These are phyloP conservation scores for Tetrapyrgos nigripes DNA, from an alignment of 1,284 basidiomycete species.

Conservation along the genomic window DNA sequence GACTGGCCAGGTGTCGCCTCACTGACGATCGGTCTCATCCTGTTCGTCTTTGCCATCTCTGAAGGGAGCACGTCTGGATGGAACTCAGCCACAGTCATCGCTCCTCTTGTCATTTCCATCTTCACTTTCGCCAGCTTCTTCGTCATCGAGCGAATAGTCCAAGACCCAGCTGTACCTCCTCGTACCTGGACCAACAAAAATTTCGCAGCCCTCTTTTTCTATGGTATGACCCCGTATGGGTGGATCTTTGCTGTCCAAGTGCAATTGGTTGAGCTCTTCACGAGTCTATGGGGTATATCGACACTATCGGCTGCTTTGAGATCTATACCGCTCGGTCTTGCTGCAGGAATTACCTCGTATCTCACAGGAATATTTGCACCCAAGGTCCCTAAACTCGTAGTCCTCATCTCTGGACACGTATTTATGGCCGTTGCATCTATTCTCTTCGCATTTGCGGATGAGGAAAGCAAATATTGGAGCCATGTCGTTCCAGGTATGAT, in stretches of 20 bases:
- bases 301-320: no score
- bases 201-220: constrained; percentile 24
- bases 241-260: constrained; percentile 18
- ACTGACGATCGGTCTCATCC: no score
- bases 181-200: no score
- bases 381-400: no score
- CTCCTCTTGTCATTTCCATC: constrained; percentile 22
- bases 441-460: constrained; percentile 22
- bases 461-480: constrained; percentile 21
- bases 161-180: no score
- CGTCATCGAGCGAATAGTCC: no score
- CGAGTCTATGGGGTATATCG: constrained; percentile 17
- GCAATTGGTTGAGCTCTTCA: constrained; percentile 8
- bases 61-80: no score
- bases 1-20: no score
- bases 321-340: constrained; percentile 19
- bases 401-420: constrained; percentile 19
- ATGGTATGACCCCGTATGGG: constrained; percentile 24
- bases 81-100: constrained; percentile 19
- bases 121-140: constrained; percentile 18
- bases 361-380: constrained; percentile 19
- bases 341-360: constrained; percentile 16
- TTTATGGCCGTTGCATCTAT: constrained; percentile 19
- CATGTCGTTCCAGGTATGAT: constrained; percentile 23
- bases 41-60: no score